Conservation (phyloP, 2,329 filamentous ascomycete species). For the Zymoseptoria brevis region DNA sequence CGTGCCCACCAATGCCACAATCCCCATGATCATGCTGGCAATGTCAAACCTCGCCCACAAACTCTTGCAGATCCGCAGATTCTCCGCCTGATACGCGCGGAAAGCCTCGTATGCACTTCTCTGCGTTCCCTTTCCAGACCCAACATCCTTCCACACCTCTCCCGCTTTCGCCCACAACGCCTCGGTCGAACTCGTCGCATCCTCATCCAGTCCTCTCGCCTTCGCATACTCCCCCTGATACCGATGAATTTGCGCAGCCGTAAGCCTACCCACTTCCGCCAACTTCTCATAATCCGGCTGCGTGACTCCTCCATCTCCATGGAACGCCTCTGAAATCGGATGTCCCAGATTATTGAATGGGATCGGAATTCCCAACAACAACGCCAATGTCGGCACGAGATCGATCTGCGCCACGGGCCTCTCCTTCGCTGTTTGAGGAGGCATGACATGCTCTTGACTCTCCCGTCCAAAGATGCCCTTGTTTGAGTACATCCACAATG, state of each 20-base stretch:
- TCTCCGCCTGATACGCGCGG: slow-evolving; percentile 67
- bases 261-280: slow-evolving; percentile 65
- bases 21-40: slow-evolving; percentile 72
- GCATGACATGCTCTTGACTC: slow-evolving; percentile 49
- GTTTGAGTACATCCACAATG: slow-evolving; percentile 98
- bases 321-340: slow-evolving; percentile 90
- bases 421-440: slow-evolving; percentile 65
- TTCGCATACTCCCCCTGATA: slow-evolving; percentile 80
- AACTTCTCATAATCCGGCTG: slow-evolving; percentile 64
- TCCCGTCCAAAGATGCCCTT: slow-evolving; percentile 74
- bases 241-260: slow-evolving; percentile 76
- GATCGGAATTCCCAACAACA: slow-evolving; percentile 83
- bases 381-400: slow-evolving; percentile 80
- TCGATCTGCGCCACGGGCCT: slow-evolving; percentile 80
- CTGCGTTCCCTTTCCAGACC: slow-evolving; percentile 22
- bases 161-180: slow-evolving; percentile 55
- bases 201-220: slow-evolving; percentile 60
- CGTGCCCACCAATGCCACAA: slow-evolving; percentile 60
- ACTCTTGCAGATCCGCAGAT: slow-evolving; percentile 67
- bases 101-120: slow-evolving; percentile 50
- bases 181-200: slow-evolving; percentile 43
- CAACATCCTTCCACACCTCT: slow-evolving; percentile 41
- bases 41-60: slow-evolving; percentile 93
- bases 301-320: slow-evolving; percentile 41
- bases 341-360: slow-evolving; percentile 92